Conservation (phyloP, 2,329 filamentous ascomycete species). For the Exophiala bonariae region DNA sequence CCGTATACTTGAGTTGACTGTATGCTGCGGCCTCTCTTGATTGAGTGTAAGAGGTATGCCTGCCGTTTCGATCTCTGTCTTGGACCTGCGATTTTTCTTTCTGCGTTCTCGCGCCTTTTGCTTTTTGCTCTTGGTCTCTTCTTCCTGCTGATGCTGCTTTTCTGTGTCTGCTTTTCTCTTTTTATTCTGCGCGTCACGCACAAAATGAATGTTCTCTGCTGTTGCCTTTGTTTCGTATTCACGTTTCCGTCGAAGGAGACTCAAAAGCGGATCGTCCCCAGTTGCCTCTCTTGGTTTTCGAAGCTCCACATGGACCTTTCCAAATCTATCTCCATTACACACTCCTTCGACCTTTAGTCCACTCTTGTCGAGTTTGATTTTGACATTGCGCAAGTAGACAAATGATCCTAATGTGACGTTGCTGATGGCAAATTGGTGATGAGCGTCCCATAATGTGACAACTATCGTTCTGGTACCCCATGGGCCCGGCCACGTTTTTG, state of each 20-base stretch:
- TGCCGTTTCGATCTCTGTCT: not conserved
- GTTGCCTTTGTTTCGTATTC: conserved; percentile 52
- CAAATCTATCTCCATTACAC: conserved; percentile 55
- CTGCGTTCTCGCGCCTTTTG: conserved; percentile 30
- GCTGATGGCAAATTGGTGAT: conserved; percentile 60
- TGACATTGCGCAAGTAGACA: conserved; percentile 69
- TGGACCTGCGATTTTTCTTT: conserved; percentile 15
- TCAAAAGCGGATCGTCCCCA: conserved; percentile 48
- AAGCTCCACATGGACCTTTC: conserved; percentile 60
- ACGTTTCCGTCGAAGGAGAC: conserved; percentile 63
- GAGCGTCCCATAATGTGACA: conserved; percentile 69
- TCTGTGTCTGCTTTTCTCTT: conserved; percentile 28
- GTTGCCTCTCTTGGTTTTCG: conserved; percentile 43
- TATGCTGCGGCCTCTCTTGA: not conserved
- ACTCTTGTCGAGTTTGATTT: conserved; percentile 60
- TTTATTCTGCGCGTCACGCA: conserved; percentile 17
- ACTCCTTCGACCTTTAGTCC: conserved; percentile 67
- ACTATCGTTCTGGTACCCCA: conserved; percentile 71
- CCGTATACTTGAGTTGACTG: conserved; percentile 41
- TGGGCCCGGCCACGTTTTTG: conserved; percentile 67
- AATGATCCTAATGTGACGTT: conserved; percentile 61
- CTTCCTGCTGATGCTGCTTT: conserved; percentile 25
- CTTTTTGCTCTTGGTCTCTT: conserved; percentile 17
- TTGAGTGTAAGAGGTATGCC: not conserved
- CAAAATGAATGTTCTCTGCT: conserved; percentile 31